Evolutionary conservation across 768 basidiomycete genomes (phyloP).

Genomic region (Russula ochroleuca): DNA sequence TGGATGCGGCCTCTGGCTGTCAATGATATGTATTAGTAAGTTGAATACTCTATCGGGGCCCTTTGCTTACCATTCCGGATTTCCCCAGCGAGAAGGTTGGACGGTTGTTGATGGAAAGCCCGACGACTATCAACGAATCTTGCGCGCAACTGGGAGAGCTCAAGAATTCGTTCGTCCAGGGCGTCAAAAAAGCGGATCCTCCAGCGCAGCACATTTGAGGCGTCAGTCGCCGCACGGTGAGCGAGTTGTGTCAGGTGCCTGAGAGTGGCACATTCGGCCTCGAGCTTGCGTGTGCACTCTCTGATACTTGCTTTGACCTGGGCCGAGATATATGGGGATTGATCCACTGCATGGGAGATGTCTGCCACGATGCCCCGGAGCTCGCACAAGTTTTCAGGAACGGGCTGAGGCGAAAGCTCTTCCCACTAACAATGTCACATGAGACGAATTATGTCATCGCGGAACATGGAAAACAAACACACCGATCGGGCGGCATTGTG

Average conservation of each 20-base stretch:
- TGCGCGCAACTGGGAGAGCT: slow-evolving; percentile 5
- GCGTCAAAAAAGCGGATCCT: slow-evolving; percentile 14
- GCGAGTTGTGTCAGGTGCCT: neutral
- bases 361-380: neutral
- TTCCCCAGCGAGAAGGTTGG: slow-evolving; percentile 1
- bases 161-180: neutral
- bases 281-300: slow-evolving; percentile 5
- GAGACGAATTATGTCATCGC: neutral
- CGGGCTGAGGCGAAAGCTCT: neutral
- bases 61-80: slow-evolving; percentile 5
- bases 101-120: neutral
- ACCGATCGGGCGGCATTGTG: neutral
- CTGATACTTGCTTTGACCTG: slow-evolving; percentile 5
- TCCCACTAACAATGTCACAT: neutral
- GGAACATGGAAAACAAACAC: neutral
- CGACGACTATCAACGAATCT: slow-evolving; percentile 12
- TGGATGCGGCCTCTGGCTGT: neutral
- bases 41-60: too few species aligned
- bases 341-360: neutral
- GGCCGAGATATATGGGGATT: neutral
- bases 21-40: neutral
- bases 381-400: slow-evolving; percentile 8
- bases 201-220: slow-evolving; percentile 7
- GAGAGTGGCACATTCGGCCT: slow-evolving; percentile 10
- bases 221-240: neutral